Percentiles rank a stretch among this genome's conserved stretches.
Evolutionary conservation across 164 flowering plant genomes (phyloP).

Genomic region (Echeveria elegans): DNA sequence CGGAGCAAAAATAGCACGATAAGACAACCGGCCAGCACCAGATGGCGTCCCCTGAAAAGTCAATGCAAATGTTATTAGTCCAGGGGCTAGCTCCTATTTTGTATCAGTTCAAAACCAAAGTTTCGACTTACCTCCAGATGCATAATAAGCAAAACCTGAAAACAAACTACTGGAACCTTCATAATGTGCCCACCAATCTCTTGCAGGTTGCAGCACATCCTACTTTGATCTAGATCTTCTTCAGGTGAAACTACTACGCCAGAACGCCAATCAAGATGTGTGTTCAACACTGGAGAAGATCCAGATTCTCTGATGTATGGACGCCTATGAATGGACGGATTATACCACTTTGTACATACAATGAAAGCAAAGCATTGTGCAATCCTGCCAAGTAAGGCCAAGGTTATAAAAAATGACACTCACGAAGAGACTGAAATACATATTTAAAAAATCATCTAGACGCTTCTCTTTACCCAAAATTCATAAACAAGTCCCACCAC

Average conservation of each 20-base stretch:
- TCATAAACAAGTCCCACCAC: constrained; percentile 96
- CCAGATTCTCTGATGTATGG: constrained; percentile 35
- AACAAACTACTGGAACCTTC: constrained; percentile 68
- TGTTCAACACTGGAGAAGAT: constrained; percentile 39
- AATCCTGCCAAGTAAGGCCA: constrained; percentile 37
- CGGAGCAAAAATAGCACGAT: constrained; percentile 57
- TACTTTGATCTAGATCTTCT: constrained; percentile 38
- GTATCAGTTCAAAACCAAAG: constrained; percentile 10
- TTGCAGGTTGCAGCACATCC: constrained; percentile 47
- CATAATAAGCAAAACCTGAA: constrained; percentile 84
- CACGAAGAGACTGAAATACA: neutral
- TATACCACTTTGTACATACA: constrained; percentile 90
- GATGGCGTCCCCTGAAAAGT: constrained; percentile 64
- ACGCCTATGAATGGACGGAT: constrained; percentile 72
- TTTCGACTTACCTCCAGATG: constrained; percentile 59
- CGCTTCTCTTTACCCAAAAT: constrained; percentile 53
- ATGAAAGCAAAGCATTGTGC: constrained; percentile 94
- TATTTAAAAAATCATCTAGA: neutral
- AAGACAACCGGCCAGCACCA: constrained; percentile 45
- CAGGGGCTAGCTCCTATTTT: neutral
- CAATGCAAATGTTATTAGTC: neutral
- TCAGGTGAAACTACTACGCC: constrained; percentile 56
- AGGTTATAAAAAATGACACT: neutral
- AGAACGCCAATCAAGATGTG: constrained; percentile 70
- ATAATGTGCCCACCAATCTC: constrained; percentile 90